phyloP scores from a whole-genome alignment of 352 stramenopile species.

The Peronosclerospora sorghi region DNA sequence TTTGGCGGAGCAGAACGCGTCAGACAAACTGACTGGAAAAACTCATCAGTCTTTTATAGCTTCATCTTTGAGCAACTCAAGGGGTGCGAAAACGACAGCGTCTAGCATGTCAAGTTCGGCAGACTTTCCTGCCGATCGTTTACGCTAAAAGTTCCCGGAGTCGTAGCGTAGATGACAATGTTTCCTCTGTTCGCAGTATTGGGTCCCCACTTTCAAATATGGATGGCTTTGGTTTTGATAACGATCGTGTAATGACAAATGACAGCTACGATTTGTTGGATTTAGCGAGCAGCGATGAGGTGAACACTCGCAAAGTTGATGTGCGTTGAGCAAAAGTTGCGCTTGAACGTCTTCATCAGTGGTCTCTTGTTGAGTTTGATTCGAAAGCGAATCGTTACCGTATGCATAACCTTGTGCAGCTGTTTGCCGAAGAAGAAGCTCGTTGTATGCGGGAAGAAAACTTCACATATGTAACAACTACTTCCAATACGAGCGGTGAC shows the following conservation, averaged over 20 bases:
- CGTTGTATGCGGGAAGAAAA: slow-evolving; percentile 37
- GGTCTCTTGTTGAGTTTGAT: slow-evolving; percentile 75
- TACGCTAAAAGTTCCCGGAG: slow-evolving; percentile 31
- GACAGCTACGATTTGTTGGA: slow-evolving; percentile 71
- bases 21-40: too few species aligned
- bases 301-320: slow-evolving; percentile 32
- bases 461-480: slow-evolving; percentile 13
- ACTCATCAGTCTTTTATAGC: slow-evolving; percentile 16
- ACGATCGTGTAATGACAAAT: slow-evolving; percentile 69
- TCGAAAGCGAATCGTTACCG: slow-evolving; percentile 57
- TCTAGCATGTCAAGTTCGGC: too few species aligned
- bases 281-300: slow-evolving; percentile 56
- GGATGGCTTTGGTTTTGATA: slow-evolving; percentile 64
- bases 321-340: slow-evolving; percentile 40
- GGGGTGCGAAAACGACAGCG: neutral
- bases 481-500: slow-evolving; percentile 4
- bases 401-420: slow-evolving; percentile 76
- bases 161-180: slow-evolving; percentile 37
- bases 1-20: slow-evolving; percentile 11
- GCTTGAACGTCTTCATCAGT: slow-evolving; percentile 57
- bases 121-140: neutral
- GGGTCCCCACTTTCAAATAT: slow-evolving; percentile 55
- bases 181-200: slow-evolving; percentile 41
- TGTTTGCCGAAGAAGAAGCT: slow-evolving; percentile 76
- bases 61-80: slow-evolving; percentile 16